Evolutionary conservation across 495 filamentous ascomycete genomes (phyloP).

Genomic region (Lophium mytilinum): DNA sequence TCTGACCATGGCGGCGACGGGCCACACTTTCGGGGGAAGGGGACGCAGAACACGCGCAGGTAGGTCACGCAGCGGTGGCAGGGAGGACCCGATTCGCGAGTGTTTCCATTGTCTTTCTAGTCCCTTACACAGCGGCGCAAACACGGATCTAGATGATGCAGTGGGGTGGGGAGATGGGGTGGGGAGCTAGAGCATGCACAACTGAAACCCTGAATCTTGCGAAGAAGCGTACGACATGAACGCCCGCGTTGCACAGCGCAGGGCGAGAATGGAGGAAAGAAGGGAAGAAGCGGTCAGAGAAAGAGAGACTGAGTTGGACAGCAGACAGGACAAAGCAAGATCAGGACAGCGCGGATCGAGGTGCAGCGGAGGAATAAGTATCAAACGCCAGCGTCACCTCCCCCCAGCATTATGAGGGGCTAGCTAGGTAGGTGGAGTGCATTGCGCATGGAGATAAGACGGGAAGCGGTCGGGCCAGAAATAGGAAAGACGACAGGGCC

Average conservation of each 20-base stretch:
- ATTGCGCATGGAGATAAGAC: slow-evolving; percentile 17
- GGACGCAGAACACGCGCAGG: slow-evolving; percentile 2
- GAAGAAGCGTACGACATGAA: background rate
- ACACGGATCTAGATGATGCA: slow-evolving; percentile 9
- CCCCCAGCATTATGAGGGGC: background rate
- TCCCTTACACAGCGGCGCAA: background rate
- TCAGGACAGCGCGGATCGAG: slow-evolving; percentile 5
- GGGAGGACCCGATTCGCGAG: slow-evolving; percentile 2
- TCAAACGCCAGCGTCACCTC: slow-evolving; percentile 11
- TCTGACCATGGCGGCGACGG: slow-evolving; percentile 16
- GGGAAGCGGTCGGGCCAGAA: slow-evolving; percentile 11
- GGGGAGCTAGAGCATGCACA: background rate
- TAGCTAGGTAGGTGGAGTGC: slow-evolving; percentile 3
- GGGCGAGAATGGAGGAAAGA: background rate
- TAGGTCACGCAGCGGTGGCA: slow-evolving; percentile 7
- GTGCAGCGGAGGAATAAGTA: slow-evolving; percentile 19
- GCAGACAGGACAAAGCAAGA: background rate
- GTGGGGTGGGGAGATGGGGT: background rate
- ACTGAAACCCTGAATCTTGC: slow-evolving; percentile 1
- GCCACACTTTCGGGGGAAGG: background rate
- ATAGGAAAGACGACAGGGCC: background rate
- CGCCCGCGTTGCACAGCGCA: background rate
- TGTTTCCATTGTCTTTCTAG: slow-evolving; percentile 10
- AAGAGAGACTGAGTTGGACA: slow-evolving; percentile 7
- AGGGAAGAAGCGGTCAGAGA: slow-evolving; percentile 5